Evolutionary conservation across 2,329 filamentous ascomycete genomes (phyloP).

Genomic region (Sclerotinia borealis): DNA sequence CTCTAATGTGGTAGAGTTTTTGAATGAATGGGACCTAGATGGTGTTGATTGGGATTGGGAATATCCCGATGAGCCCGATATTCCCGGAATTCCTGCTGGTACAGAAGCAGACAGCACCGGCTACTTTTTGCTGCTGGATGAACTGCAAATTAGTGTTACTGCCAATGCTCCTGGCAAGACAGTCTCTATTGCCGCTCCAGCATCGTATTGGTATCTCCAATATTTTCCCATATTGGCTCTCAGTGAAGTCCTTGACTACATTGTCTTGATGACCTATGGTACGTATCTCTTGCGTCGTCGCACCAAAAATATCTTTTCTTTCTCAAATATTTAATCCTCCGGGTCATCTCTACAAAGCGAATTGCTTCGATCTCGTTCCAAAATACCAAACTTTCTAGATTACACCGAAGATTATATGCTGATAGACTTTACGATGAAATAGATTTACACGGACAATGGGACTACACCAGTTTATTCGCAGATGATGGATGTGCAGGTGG

Average conservation of each 20-base stretch:
- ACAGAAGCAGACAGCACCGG: constrained; percentile 30
- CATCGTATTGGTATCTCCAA: constrained; percentile 33
- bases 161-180: too few species aligned
- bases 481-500: constrained; percentile 33
- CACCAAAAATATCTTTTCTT: too few species aligned
- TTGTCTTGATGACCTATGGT: constrained; percentile 26
- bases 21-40: constrained; percentile 32
- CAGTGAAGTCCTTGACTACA: constrained; percentile 19
- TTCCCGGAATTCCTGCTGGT: constrained; percentile 33
- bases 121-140: constrained; percentile 33
- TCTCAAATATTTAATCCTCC: too few species aligned
- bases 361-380: too few species aligned
- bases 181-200: constrained; percentile 28
- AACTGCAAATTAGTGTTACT: too few species aligned
- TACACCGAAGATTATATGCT: too few species aligned
- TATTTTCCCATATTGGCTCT: constrained; percentile 20
- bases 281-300: too few species aligned
- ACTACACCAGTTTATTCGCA: too few species aligned
- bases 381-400: too few species aligned
- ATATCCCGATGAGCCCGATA: constrained; percentile 34
- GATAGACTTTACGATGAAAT: too few species aligned
- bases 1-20: constrained; percentile 33
- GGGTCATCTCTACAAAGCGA: too few species aligned
- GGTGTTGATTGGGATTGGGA: constrained; percentile 35
- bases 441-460: constrained; percentile 39